Evolutionary conservation across 2,329 filamentous ascomycete genomes (phyloP).

Genomic region (Neofusicoccum parvum): DNA sequence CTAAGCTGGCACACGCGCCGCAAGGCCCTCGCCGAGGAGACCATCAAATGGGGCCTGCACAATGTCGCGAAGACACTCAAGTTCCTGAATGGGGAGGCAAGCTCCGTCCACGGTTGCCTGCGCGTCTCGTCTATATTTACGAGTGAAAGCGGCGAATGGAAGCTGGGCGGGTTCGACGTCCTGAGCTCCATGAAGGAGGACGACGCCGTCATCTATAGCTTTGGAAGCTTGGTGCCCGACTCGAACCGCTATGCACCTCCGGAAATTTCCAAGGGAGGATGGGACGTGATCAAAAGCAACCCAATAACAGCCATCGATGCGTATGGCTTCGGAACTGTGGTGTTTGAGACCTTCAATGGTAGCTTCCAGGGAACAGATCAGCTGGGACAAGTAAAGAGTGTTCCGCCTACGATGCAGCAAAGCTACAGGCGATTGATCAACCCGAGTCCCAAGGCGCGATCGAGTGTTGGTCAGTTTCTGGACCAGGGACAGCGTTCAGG

Average conservation of each 20-base stretch:
- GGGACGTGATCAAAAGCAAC: slow-evolving; percentile 84
- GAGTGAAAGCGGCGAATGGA: slow-evolving; percentile 97
- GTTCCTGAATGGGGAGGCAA: slow-evolving; percentile 92
- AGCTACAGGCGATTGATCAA: slow-evolving; percentile 90
- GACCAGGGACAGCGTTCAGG: slow-evolving; percentile 83
- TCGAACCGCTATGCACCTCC: slow-evolving; percentile 82
- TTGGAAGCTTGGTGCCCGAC: slow-evolving; percentile 85
- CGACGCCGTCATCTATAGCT: slow-evolving; percentile 88
- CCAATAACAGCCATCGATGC: slow-evolving; percentile 82
- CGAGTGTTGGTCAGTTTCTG: slow-evolving; percentile 82
- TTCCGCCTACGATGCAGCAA: slow-evolving; percentile 85
- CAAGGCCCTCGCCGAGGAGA: slow-evolving; percentile 86
- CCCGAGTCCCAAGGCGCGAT: slow-evolving; percentile 82
- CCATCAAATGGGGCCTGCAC: slow-evolving; percentile 93
- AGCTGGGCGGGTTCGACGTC: slow-evolving; percentile 89
- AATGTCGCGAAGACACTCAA: slow-evolving; percentile 89
- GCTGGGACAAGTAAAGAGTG: slow-evolving; percentile 79
- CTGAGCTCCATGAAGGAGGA: slow-evolving; percentile 95
- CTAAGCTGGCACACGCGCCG: slow-evolving; percentile 88
- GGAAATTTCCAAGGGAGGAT: slow-evolving; percentile 83
- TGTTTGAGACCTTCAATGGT: slow-evolving; percentile 92
- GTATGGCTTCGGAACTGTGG: slow-evolving; percentile 79
- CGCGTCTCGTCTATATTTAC: slow-evolving; percentile 87
- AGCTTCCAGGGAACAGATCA: slow-evolving; percentile 76
- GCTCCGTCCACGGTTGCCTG: slow-evolving; percentile 86